Base-by-base conservation (phyloP, 2,329 filamentous ascomycete species). In the Apiospora kogelbergensis region DNA sequence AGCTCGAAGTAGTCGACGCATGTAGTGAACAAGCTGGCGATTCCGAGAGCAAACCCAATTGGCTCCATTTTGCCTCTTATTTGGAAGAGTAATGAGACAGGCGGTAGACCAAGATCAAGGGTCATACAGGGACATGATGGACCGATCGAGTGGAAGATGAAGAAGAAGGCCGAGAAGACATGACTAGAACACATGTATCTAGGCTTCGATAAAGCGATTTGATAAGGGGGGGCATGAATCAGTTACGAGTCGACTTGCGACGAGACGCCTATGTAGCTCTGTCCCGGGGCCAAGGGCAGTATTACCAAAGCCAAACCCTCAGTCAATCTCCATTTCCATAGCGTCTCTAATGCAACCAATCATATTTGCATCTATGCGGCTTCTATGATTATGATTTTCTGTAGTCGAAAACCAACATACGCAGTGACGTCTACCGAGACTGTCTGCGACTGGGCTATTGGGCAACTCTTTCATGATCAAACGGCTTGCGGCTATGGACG, bases 401-500 rank as follows among this genome's bases (percentile, higher is more conserved):
- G n/a, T n/a, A n/a, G 37, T 17, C 6, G 7, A 17, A 60, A 9
- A 37, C 30, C 7, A 20, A 37, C 2, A 17, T 60, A 17, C 30
- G 10, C 17, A 60, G 30, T 60, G 30, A 60, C 53, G 53, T 37
- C 30, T 11, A 37, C 17, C 17, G 10, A 33, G 33, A 33, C 33
- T 20, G 3, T 37, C 22, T 17, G 30, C 7, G 3, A 11, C 30
- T n/a, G 1, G 13, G 17, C 53, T 37, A 33, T n/a, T 37, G 26
- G 17, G 17, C 26, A 37, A n/a, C 26, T 9, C 2, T 33, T 33
- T 37, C 26, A 17, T 65, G 44, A 37, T 46, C n/a, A n/a, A 65
- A 67, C 0, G 65, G 68, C 65, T 69, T 69, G 3, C 65, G 68
- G 33, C 68, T 65, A 30, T 69, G 45, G n/a, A 69, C 65, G 6